Percentiles rank a stretch among this genome's conserved stretches.
phyloP scores from a whole-genome alignment of 768 basidiomycete species.

The Mycena metata region DNA sequence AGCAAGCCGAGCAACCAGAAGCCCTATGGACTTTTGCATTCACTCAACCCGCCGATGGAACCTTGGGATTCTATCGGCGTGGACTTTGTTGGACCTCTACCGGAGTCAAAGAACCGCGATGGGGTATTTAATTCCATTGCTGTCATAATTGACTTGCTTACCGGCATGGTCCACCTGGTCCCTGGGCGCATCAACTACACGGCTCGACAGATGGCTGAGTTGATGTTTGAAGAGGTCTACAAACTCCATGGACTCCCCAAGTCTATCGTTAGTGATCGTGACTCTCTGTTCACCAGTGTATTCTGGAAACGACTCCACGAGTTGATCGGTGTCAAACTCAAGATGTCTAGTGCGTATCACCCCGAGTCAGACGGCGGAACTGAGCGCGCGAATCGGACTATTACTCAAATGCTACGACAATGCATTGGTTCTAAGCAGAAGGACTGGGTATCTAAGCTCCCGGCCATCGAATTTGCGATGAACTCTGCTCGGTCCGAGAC shows the following conservation, averaged over 20 bases:
- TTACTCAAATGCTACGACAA: background rate
- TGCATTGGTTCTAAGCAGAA: background rate
- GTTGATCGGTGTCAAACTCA: slow-evolving; percentile 1
- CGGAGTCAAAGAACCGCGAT: background rate
- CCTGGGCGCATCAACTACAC: background rate
- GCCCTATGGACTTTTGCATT: background rate
- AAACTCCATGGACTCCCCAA: background rate
- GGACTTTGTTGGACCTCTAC: slow-evolving; percentile 1
- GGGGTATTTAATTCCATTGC: background rate
- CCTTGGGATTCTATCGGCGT: slow-evolving; percentile 2
- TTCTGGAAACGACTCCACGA: background rate
- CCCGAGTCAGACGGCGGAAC: slow-evolving; percentile 1
- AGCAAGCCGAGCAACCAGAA: slow-evolving; percentile 8
- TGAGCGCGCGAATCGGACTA: background rate
- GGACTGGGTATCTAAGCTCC: slow-evolving; percentile 3
- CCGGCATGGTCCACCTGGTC: background rate
- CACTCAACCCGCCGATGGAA: background rate
- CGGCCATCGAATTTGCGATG: slow-evolving; percentile 9
- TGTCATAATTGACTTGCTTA: background rate
- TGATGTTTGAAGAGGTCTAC: slow-evolving; percentile 1
- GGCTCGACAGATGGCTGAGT: background rate
- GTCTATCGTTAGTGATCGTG: background rate
- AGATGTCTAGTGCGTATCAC: slow-evolving; percentile 4
- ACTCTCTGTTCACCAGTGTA: background rate
- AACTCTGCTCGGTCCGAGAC: background rate